Percentiles rank a stretch among this genome's conserved stretches.
phyloP scores from a whole-genome alignment of 306 rosid genomes.

The Cucurbita maxima region DNA sequence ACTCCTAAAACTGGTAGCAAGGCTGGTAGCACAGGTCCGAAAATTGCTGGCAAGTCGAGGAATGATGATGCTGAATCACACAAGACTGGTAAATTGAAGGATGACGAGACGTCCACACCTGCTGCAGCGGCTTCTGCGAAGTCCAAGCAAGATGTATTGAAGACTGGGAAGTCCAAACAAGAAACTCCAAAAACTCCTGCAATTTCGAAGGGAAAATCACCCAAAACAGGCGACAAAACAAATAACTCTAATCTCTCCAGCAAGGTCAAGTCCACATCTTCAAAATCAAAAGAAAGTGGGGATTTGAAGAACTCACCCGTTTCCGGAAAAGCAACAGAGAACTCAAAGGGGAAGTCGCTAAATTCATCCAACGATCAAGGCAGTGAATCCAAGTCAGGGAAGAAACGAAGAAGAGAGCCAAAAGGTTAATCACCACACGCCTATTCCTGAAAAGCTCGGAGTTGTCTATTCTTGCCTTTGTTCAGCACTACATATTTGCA shows the following conservation, averaged over 20 bases:
- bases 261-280: slow-evolving; percentile 35
- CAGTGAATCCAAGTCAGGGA: slow-evolving; percentile 43
- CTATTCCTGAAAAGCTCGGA: background rate
- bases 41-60: slow-evolving; percentile 33
- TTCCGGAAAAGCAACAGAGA: slow-evolving; percentile 22
- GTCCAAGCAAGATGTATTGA: slow-evolving; percentile 42
- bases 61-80: slow-evolving; percentile 21
- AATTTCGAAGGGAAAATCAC: slow-evolving; percentile 38
- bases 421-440: slow-evolving; percentile 14
- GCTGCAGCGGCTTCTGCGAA: slow-evolving; percentile 20
- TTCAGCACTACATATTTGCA: background rate
- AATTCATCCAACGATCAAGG: slow-evolving; percentile 35
- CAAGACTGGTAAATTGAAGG: slow-evolving; percentile 43
- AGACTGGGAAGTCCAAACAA: slow-evolving; percentile 43
- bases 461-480: background rate
- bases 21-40: slow-evolving; percentile 22
- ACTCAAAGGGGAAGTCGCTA: slow-evolving; percentile 32
- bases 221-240: slow-evolving; percentile 38
- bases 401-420: slow-evolving; percentile 50
- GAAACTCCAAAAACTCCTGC: slow-evolving; percentile 30
- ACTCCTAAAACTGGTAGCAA: slow-evolving; percentile 16
- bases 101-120: slow-evolving; percentile 29
- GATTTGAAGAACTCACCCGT: slow-evolving; percentile 18
- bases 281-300: slow-evolving; percentile 30
- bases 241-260: slow-evolving; percentile 24